phyloP scores from a whole-genome alignment of 306 rosid genomes.

The Quercus parvula region DNA sequence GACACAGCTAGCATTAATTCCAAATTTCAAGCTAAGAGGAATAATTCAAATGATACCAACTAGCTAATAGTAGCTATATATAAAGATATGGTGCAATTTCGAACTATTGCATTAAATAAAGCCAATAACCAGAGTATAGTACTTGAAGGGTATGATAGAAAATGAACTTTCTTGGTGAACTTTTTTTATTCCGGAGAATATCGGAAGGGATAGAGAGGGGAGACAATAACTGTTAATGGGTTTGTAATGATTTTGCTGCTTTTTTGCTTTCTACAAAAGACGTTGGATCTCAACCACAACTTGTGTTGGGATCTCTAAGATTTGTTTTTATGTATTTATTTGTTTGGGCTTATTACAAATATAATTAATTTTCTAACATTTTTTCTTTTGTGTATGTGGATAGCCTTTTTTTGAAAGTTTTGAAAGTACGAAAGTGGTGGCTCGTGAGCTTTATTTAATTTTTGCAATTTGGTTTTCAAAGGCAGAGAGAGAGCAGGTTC shows the following conservation, averaged over 20 bases:
- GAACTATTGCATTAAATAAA: constrained; percentile 11
- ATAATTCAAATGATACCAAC: not conserved
- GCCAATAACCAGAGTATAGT: not conserved
- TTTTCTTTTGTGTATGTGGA: constrained; percentile 48
- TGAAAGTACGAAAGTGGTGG: constrained; percentile 16
- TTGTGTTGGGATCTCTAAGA: constrained; percentile 37
- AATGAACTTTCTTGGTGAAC: not conserved
- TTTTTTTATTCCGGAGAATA: constrained; percentile 4
- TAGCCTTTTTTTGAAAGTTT: constrained; percentile 42
- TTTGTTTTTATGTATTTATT: constrained; percentile 58
- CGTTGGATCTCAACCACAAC: constrained; percentile 67
- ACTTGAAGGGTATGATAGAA: not conserved
- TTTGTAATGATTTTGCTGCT: constrained; percentile 18
- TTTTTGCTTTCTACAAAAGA: constrained; percentile 19
- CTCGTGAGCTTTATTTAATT: constrained; percentile 40
- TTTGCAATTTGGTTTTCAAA: not conserved
- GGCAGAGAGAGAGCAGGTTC: not conserved
- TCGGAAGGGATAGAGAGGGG: constrained; percentile 3
- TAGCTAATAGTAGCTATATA: not conserved
- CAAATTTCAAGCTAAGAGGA: constrained; percentile 9
- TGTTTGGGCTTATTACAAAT: constrained; percentile 34
- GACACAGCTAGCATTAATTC: constrained; percentile 76
- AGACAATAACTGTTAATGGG: constrained; percentile 16
- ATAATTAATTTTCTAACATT: constrained; percentile 8
- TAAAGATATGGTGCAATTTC: not conserved